A percentile compares a stretch with the other conserved stretches of the same genome.
phyloP scores from a whole-genome alignment of 2,329 filamentous ascomycete species.

The Pseudomassariella vexata region DNA sequence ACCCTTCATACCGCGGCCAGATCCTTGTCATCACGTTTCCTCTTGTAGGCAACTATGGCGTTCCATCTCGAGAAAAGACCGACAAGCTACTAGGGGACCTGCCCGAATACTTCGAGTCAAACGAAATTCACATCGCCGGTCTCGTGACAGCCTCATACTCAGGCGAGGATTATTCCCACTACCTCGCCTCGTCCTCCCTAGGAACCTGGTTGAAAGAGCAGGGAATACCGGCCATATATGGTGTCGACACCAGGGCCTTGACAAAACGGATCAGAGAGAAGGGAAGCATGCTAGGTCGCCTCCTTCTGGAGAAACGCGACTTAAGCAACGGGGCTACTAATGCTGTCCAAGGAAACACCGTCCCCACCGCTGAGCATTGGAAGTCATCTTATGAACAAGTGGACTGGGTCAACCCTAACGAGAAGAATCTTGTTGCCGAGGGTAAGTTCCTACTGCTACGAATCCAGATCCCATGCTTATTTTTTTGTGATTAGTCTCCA shows the following conservation, averaged over 20 bases:
- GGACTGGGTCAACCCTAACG: conserved; percentile 89
- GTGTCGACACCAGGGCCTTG: conserved; percentile 86
- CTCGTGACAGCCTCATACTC: conserved; percentile 87
- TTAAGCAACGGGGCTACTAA: conserved; percentile 36
- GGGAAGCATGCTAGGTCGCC: conserved; percentile 91
- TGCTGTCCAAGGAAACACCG: conserved; percentile 32
- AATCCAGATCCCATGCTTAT: conserved; percentile 22
- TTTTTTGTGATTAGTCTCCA: conserved; percentile 66
- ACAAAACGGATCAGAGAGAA: conserved; percentile 92
- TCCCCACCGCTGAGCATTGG: conserved; percentile 30
- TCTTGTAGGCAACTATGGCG: conserved; percentile 94
- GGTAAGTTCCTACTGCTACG: conserved; percentile 55
- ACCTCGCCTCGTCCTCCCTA: conserved; percentile 82
- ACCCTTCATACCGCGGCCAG: conserved; percentile 84
- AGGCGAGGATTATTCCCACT: conserved; percentile 93
- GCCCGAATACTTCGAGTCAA: conserved; percentile 89
- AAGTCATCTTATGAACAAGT: conserved; percentile 59
- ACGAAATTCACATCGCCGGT: conserved; percentile 87
- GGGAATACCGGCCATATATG: conserved; percentile 87
- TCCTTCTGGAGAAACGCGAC: conserved; percentile 65
- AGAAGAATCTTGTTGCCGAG: conserved; percentile 87
- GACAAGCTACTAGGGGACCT: conserved; percentile 82
- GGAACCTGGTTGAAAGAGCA: conserved; percentile 96
- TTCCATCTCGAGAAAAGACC: conserved; percentile 78
- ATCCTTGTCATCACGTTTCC: conserved; percentile 97